phyloP scores from a whole-genome alignment of 176 grass and related monocot species.

The Carex kokanica region DNA sequence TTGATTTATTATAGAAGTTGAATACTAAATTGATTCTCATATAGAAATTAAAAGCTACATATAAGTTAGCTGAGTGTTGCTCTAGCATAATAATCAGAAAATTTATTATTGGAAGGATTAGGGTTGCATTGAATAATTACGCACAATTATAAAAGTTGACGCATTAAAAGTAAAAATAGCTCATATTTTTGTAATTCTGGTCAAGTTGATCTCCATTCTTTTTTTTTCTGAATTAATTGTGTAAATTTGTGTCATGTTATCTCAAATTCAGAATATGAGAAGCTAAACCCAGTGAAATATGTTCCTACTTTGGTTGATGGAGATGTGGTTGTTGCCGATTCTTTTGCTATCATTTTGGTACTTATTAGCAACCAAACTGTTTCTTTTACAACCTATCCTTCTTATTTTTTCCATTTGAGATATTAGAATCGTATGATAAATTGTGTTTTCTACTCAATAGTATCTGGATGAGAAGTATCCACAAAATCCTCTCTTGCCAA shows the following conservation, averaged over 20 bases:
- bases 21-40: not conserved
- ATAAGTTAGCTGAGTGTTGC: not conserved
- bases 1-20: not conserved
- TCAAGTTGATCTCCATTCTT: not conserved
- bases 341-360: slow-evolving; percentile 73
- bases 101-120: not conserved
- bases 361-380: not conserved
- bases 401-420: slow-evolving; percentile 7
- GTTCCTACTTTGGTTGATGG: slow-evolving; percentile 74
- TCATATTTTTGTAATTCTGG: not conserved
- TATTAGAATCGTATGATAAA: not conserved
- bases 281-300: slow-evolving; percentile 84
- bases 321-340: slow-evolving; percentile 61
- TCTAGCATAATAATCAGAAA: not conserved
- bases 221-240: not conserved
- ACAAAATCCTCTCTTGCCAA: slow-evolving; percentile 57
- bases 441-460: slow-evolving; percentile 36
- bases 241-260: not conserved
- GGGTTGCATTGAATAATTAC: not conserved
- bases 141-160: not conserved
- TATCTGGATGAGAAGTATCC: slow-evolving; percentile 95
- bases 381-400: not conserved
- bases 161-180: not conserved
- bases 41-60: not conserved
- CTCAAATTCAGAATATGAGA: slow-evolving; percentile 64